These are phyloP conservation scores for Serendipita indica DNA, from an alignment of 768 basidiomycete genomes.

Conservation along the genomic window DNA sequence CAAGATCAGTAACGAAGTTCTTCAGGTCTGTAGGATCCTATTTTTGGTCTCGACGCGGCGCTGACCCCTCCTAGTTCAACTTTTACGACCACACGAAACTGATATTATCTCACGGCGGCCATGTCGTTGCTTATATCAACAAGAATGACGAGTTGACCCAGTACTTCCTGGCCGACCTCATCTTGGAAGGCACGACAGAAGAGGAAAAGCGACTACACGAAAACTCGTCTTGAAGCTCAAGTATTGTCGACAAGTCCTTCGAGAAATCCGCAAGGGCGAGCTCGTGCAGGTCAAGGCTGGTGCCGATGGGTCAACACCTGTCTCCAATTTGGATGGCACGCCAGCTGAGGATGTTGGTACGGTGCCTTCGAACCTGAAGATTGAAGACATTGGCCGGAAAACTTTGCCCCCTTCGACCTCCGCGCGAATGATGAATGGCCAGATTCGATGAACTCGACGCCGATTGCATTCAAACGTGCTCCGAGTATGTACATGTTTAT, in stretches of 20 bases:
- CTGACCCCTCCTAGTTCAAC: conserved; percentile 57
- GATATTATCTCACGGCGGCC: conserved; percentile 68
- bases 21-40: conserved; percentile 54
- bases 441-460: background rate
- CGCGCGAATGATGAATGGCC: background rate
- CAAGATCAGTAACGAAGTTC: conserved; percentile 83
- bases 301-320: background rate
- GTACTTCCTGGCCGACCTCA: conserved; percentile 55
- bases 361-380: background rate
- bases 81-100: conserved; percentile 97
- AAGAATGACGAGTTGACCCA: conserved; percentile 68
- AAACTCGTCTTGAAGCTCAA: conserved; percentile 60
- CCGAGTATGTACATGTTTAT: background rate
- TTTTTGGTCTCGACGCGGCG: background rate
- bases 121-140: conserved; percentile 78
- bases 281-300: background rate
- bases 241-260: conserved; percentile 74
- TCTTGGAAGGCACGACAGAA: conserved; percentile 24
- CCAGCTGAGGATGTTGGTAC: background rate
- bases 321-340: background rate
- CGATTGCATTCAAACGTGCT: background rate
- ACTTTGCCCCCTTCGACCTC: background rate
- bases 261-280: conserved; percentile 9
- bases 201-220: background rate
- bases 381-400: conserved; percentile 6